Conservation (phyloP, 768 basidiomycete species). For the Pisolithus orientalis region DNA sequence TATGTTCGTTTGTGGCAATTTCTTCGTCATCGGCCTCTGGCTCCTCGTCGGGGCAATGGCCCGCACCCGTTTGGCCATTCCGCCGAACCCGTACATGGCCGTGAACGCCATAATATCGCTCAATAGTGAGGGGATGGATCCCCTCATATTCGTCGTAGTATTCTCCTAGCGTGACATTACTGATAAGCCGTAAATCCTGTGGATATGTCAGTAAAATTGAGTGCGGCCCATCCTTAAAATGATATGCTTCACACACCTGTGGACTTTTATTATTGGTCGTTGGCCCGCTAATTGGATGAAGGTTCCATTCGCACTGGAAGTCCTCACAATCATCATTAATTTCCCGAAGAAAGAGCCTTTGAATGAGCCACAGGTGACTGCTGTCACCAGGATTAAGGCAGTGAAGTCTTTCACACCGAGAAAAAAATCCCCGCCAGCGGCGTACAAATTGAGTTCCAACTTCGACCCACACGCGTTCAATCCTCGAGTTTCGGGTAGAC, state of each 20-base stretch:
- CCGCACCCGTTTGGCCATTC: constrained; percentile 7
- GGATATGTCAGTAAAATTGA: not conserved
- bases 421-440: constrained; percentile 39
- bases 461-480: constrained; percentile 26
- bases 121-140: constrained; percentile 13
- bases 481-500: constrained; percentile 36
- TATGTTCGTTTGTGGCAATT: not conserved
- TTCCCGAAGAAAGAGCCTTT: constrained; percentile 31
- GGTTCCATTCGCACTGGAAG: constrained; percentile 36
- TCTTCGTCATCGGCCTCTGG: constrained; percentile 4
- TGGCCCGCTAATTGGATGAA: constrained; percentile 28
- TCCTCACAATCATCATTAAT: constrained; percentile 32
- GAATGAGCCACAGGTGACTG: constrained; percentile 39
- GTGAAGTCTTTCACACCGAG: constrained; percentile 28
- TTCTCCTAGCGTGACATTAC: constrained; percentile 2
- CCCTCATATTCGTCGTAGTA: constrained; percentile 9
- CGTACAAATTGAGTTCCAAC: constrained; percentile 26
- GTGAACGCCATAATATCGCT: constrained; percentile 10
- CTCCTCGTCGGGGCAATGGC: constrained; percentile 4
- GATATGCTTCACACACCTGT: constrained; percentile 4
- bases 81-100: not conserved
- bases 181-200: constrained; percentile 10
- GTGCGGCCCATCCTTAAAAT: not conserved
- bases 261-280: constrained; percentile 18
- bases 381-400: constrained; percentile 25